Base-by-base conservation (phyloP, 2,329 filamentous ascomycete genomes). In the Madurella fahalii region DNA sequence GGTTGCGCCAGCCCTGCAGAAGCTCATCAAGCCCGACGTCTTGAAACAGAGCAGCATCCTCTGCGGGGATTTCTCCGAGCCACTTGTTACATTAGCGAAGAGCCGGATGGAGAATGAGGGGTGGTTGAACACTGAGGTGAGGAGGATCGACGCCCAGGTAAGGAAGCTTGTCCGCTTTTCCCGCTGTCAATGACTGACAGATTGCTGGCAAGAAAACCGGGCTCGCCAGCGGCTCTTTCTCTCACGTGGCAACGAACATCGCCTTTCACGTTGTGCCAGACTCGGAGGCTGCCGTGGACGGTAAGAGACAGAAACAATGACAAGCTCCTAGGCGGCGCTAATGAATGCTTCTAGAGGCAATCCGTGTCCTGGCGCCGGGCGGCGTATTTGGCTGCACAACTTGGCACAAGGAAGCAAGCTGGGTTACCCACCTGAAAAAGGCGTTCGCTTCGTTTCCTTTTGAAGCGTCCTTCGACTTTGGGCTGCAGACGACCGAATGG, bases 311-410 rank as follows among this genome's bases (percentile, higher is more conserved):
- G 9, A 34, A 13, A 12, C 12, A 42, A 0, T 2, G 4, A 41
- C n/a, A 15, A n/a, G 17, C 11, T 7, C 9, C n/a, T n/a, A n/a
- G 20, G 4, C 9, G 4, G 15, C 8, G 25, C 47, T 45, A 32
- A 52, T 37, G 12, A 15, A 15, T 5, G 11, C 5, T 32, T 30
- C 73, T 76, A 60, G 84, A 87, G 61, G 74, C 74, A 9, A 73
- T 84, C 50, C 79, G 84, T 9, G 72, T 86, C 16, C 71, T 86
- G 20, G 79, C 75, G 59, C 77, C 79, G 1, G 83, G 82, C 4
- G 85, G 85, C 2, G 75, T 78, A 5, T 67, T 87, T 20, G 85
- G 86, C 61, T 72, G 85, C 37, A 71, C 71, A 39, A 69, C 67
- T 1, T 70, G 67, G 68, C 60, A 71, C 53, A 51, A 61, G 5